Evolutionary conservation across 78 protist species (phyloP).

Genomic region (Dictyostelium brefeldianum): DNA sequence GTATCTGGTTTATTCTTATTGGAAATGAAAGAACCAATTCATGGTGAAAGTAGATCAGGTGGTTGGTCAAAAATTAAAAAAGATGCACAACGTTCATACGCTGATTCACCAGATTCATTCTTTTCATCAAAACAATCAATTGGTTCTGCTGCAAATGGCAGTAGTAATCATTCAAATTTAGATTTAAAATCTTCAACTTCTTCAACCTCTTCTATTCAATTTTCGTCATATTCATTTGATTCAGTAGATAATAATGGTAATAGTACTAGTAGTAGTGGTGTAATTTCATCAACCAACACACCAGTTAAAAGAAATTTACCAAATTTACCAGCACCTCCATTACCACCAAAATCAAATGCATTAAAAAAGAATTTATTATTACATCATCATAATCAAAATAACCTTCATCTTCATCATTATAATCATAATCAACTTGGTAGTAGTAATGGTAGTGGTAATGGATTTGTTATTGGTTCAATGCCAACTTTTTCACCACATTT

Average conservation of each 20-base stretch:
- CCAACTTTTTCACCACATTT: constrained; percentile 34
- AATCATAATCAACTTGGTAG: background rate
- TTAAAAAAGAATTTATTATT: background rate
- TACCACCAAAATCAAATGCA: constrained; percentile 48
- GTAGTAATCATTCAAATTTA: background rate
- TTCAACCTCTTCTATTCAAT: background rate
- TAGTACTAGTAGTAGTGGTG: background rate
- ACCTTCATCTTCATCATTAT: background rate
- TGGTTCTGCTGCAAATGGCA: constrained; percentile 17
- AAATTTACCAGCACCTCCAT: constrained; percentile 57
- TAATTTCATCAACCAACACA: background rate
- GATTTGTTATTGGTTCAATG: constrained; percentile 40
- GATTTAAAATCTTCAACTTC: constrained; percentile 20
- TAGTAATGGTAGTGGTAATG: background rate
- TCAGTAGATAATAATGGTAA: background rate
- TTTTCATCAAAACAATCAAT: background rate
- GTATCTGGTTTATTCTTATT: constrained; percentile 44
- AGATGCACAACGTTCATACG: background rate
- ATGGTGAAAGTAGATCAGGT: background rate
- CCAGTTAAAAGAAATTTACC: constrained; percentile 30
- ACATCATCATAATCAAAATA: background rate
- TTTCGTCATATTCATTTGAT: background rate
- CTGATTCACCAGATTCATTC: constrained; percentile 11
- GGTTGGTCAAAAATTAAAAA: constrained; percentile 39
- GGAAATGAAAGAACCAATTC: constrained; percentile 28